A percentile compares a stretch with the other conserved stretches of the same genome.
Evolutionary conservation across 192 early-diverging fungal species (phyloP).

Genomic region (Linnemannia zychae): DNA sequence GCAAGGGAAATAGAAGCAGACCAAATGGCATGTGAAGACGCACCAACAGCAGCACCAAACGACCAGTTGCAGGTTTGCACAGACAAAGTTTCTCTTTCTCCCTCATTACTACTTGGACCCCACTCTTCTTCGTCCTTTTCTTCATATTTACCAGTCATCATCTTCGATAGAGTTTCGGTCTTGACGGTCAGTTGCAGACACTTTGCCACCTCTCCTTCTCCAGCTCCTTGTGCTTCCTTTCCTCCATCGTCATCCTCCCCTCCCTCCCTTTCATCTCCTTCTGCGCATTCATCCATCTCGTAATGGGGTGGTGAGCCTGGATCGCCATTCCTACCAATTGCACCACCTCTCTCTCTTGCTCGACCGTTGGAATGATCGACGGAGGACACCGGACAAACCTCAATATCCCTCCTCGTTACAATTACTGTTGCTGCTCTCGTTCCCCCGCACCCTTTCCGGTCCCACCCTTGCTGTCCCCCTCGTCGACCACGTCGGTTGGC

Average conservation of each 20-base stretch:
- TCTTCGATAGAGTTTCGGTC: conserved; percentile 21
- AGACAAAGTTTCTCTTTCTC: conserved; percentile 2
- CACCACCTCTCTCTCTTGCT: background rate
- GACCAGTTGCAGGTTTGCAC: background rate
- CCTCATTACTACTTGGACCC: background rate
- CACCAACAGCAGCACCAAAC: background rate
- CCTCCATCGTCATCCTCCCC: background rate
- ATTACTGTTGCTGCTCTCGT: background rate
- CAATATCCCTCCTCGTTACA: background rate
- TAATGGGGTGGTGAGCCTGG: background rate
- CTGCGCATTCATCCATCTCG: conserved; percentile 1
- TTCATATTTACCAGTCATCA: background rate
- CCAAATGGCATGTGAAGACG: background rate
- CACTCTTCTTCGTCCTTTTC: background rate
- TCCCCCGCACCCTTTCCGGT: background rate
- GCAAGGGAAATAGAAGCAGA: background rate
- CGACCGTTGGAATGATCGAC: background rate
- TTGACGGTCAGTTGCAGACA: conserved; percentile 14
- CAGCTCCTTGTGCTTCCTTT: background rate
- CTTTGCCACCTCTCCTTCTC: background rate
- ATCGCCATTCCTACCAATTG: background rate
- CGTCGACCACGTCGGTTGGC: background rate
- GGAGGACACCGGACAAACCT: background rate
- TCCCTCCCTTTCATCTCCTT: background rate
- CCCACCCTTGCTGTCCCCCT: background rate